Evolutionary conservation across 1,284 basidiomycete species (phyloP).

Genomic region (Athelia psychrophila): DNA sequence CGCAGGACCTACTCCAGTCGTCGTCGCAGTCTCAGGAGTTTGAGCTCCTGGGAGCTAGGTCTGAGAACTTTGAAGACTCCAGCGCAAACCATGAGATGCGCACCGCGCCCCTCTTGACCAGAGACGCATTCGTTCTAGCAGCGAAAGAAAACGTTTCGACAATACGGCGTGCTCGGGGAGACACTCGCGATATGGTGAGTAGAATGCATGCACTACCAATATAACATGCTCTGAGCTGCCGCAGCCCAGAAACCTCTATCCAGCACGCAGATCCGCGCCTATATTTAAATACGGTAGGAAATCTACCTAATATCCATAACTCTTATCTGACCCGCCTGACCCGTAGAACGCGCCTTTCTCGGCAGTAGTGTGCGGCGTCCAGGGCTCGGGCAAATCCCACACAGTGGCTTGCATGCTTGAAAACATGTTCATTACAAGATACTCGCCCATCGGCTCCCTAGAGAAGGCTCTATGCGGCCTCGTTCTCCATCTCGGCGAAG

Average conservation of each 20-base stretch:
- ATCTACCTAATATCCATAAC: conserved; percentile 10
- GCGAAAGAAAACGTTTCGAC: conserved; percentile 31
- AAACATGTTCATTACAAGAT: conserved; percentile 57
- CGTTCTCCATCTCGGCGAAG: conserved; percentile 69
- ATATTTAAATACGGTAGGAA: conserved; percentile 60
- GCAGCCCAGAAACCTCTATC: conserved; percentile 18
- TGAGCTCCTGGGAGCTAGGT: conserved; percentile 34
- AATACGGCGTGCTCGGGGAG: conserved; percentile 58
- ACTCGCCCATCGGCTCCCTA: conserved; percentile 45
- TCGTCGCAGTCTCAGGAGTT: conserved; percentile 29
- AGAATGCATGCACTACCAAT: background rate
- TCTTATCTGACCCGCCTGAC: background rate
- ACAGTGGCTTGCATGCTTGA: conserved; percentile 65
- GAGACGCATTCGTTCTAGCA: conserved; percentile 42
- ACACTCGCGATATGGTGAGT: conserved; percentile 43
- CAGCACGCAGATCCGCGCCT: conserved; percentile 39
- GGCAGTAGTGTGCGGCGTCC: conserved; percentile 57
- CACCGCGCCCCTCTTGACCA: conserved; percentile 55
- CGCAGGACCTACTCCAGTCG: no score
- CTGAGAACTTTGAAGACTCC: conserved; percentile 15
- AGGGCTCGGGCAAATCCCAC: conserved; percentile 71
- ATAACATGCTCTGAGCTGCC: conserved; percentile 25
- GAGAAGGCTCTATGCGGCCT: conserved; percentile 58
- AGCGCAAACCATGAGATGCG: conserved; percentile 37
- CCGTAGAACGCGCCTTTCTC: conserved; percentile 57